Evolutionary conservation across 139 green algal species (phyloP).

Genomic region (Raphidocelis subcapitata): DNA sequence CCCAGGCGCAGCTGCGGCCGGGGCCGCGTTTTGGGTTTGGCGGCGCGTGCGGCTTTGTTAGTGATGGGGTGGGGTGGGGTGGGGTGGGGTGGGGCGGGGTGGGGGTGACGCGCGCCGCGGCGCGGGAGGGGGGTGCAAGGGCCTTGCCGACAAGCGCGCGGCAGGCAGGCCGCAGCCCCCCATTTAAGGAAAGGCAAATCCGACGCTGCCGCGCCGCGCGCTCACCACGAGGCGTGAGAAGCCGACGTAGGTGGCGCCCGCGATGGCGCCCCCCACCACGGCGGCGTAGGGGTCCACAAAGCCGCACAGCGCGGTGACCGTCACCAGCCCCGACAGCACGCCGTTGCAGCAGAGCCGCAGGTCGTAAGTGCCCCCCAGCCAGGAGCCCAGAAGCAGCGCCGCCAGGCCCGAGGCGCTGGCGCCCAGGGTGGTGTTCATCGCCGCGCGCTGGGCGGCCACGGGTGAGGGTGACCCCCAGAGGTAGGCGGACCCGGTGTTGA

Average conservation of each 20-base stretch:
- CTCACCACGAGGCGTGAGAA: constrained; percentile 36
- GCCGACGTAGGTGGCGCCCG: constrained; percentile 34
- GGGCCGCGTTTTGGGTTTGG: too few relatives aligned
- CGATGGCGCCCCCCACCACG: constrained; percentile 30
- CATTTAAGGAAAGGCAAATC: too few relatives aligned
- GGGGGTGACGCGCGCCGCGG: too few relatives aligned
- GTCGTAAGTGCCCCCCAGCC: constrained; percentile 49
- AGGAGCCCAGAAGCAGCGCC: constrained; percentile 36
- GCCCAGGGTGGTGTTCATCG: constrained; percentile 47
- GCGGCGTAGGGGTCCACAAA: constrained; percentile 48
- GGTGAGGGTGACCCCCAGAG: too few relatives aligned
- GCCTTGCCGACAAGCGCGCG: too few relatives aligned
- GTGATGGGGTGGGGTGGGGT: too few relatives aligned
- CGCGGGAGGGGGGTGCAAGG: too few relatives aligned
- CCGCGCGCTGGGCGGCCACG: constrained; percentile 15
- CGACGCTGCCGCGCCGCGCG: too few relatives aligned
- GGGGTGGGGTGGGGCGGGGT: too few relatives aligned
- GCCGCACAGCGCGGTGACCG: constrained; percentile 31
- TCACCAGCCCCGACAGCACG: constrained; percentile 42
- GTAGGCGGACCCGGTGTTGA: constrained; percentile 52
- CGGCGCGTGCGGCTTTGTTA: too few relatives aligned
- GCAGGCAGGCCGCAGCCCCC: too few relatives aligned
- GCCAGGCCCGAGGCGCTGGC: constrained; percentile 20
- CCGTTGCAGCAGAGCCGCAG: constrained; percentile 43
- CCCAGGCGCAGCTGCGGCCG: constrained; percentile 19